Evolutionary conservation across 805 yeast genomes (phyloP).

Genomic region (Kluyveromyces wickerhamii): DNA sequence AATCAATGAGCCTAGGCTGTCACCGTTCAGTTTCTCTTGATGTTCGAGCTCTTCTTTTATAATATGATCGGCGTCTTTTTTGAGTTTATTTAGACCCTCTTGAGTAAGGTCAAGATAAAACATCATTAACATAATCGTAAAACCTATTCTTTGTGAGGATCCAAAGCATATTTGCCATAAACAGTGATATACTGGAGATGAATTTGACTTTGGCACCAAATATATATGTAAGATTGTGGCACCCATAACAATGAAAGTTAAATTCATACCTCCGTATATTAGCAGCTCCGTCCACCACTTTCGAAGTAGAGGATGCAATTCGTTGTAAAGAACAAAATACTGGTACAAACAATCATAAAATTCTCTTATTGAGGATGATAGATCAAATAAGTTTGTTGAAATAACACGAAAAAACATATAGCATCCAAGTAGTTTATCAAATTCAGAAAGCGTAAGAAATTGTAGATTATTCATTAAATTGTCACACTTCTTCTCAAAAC

Average conservation of each 20-base stretch:
- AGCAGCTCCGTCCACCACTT: constrained; percentile 3
- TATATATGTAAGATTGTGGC: neutral
- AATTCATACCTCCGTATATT: constrained; percentile 4
- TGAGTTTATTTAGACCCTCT: constrained; percentile 1
- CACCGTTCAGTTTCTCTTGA: neutral
- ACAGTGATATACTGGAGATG: constrained; percentile 4
- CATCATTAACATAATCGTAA: constrained; percentile 2
- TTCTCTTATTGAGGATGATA: constrained; percentile 2
- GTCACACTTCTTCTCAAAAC: neutral
- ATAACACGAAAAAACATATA: neutral
- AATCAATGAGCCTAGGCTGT: too few species aligned
- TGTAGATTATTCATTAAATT: neutral
- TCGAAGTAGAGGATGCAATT: constrained; percentile 1
- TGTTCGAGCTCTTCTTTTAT: neutral
- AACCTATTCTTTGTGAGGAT: constrained; percentile 2
- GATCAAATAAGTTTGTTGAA: neutral
- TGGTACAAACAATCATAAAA: constrained; percentile 1
- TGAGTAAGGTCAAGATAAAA: constrained; percentile 1
- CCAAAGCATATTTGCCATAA: constrained; percentile 4
- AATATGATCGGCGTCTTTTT: neutral
- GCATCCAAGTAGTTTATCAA: constrained; percentile 2
- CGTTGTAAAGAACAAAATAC: constrained; percentile 1
- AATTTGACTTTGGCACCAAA: constrained; percentile 1
- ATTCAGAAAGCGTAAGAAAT: neutral
- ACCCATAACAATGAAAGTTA: neutral